Percentiles rank a stretch among this genome's conserved stretches.
These are phyloP conservation scores for Podila horticola DNA, from an alignment of 192 early-diverging fungal species.

Conservation along the genomic window DNA sequence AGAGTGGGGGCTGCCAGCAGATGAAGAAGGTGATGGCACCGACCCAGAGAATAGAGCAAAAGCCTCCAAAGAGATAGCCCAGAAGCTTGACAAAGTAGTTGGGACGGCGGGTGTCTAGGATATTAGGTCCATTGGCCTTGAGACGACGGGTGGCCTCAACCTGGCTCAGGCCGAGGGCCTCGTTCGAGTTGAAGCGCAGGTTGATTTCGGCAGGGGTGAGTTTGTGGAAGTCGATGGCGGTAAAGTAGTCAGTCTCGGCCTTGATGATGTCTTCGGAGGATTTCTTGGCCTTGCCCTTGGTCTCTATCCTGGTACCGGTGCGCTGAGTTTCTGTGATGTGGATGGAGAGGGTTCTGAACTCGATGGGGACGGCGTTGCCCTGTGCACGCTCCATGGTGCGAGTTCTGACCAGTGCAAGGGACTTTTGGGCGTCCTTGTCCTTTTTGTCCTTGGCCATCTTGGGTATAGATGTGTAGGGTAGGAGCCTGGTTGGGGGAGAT, in stretches of 20 bases:
- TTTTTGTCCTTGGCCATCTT: constrained; percentile 33
- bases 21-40: constrained; percentile 74
- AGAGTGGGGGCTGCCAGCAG: constrained; percentile 68
- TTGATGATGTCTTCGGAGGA: constrained; percentile 18
- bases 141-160: constrained; percentile 43
- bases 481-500: not conserved
- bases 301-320: constrained; percentile 21
- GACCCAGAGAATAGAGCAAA: constrained; percentile 77
- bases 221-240: constrained; percentile 56
- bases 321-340: constrained; percentile 54
- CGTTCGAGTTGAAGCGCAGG: constrained; percentile 51
- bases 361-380: constrained; percentile 51
- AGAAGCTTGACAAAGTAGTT: constrained; percentile 56
- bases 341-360: constrained; percentile 58
- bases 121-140: constrained; percentile 53
- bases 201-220: constrained; percentile 48
- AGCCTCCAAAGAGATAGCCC: constrained; percentile 74
- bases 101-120: constrained; percentile 48
- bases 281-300: constrained; percentile 12
- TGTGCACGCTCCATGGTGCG: constrained; percentile 49
- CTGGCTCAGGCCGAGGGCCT: constrained; percentile 45
- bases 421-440: constrained; percentile 20
- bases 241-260: constrained; percentile 48
- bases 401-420: constrained; percentile 34
- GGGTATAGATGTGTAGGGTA: not conserved